Base-by-base conservation (phyloP, 1,139 yeast species). In the Yamadazyma oceani region DNA sequence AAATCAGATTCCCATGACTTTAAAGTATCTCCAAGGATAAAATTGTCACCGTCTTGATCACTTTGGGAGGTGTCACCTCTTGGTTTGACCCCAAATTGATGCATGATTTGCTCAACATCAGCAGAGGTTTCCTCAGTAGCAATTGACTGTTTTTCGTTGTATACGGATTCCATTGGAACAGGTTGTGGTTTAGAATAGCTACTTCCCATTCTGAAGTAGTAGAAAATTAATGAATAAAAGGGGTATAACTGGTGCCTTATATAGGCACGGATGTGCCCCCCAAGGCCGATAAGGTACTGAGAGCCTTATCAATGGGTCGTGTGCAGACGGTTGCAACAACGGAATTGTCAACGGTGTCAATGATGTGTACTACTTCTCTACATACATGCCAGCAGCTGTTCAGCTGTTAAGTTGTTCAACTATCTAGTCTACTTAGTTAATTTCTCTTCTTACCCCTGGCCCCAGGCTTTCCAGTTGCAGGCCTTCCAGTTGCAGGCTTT, bases 1-100 rank as follows among this genome's bases (percentile, higher is more conserved):
- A 82, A 62, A 13, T 69, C 68, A 3, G 61, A 46, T 46, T 77
- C 75, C 88, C 88, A 82, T 4, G 55, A 50, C n/a, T 49, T 45
- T 31, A 79, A 60, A 30, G 63, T 54, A 12, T 52, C 48, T 12
- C 26, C 13, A 11, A 9, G 31, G 16, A 32, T 35, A 9, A 12
- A 13, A 17, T 19, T 13, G 4, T 31, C 27, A 13, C 5, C 9
- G 17, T 12, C 26, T 19, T 19, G 5, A 8, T 19, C 8, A 19
- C 5, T n/a, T n/a, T n/a, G n/a, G n/a, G n/a, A n/a, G n/a, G n/a
- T n/a, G n/a, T n/a, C n/a, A n/a, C n/a, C n/a, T n/a, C n/a, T n/a
- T 19, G 21, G 21, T 19, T 19, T 19, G 21, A 19, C 5, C 8
- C 21, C 21, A 19, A 19, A 6, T 8, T 8, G 21, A 19, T 5